Conservation (phyloP, 2,329 filamentous ascomycete genomes). For the Penicillium occitanis region DNA sequence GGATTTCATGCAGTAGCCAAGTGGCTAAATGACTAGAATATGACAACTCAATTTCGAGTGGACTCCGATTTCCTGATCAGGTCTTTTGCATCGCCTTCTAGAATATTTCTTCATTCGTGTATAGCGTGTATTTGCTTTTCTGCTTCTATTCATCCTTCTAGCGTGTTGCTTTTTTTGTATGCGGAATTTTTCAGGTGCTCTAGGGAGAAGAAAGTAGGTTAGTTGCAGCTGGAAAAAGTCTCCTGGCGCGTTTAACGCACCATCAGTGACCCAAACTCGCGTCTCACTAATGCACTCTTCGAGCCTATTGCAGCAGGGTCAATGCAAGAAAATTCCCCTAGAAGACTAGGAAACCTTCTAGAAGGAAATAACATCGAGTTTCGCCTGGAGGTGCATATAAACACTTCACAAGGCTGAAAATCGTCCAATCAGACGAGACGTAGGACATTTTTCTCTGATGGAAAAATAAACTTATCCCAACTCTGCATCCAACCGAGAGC, state of each 20-base stretch:
- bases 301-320: background rate
- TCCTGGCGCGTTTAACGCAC: background rate
- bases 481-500: background rate
- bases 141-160: background rate
- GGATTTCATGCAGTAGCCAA: background rate
- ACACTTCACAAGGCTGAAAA: background rate
- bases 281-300: background rate
- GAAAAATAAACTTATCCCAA: background rate
- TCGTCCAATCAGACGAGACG: background rate
- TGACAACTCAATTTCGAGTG: background rate
- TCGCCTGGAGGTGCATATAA: background rate
- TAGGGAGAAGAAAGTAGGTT: background rate
- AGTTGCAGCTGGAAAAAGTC: background rate
- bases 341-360: background rate
- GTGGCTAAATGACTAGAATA: background rate
- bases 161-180: background rate
- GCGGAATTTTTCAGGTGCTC: background rate
- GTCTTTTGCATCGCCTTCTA: constrained; percentile 4
- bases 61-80: background rate
- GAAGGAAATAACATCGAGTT: constrained; percentile 4
- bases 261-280: background rate
- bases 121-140: background rate
- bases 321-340: background rate
- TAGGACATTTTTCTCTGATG: background rate
- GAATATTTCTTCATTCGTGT: constrained; percentile 2